Base-by-base conservation (phyloP, 345 rosid genomes). In the Lenwebbia sp. region DNA sequence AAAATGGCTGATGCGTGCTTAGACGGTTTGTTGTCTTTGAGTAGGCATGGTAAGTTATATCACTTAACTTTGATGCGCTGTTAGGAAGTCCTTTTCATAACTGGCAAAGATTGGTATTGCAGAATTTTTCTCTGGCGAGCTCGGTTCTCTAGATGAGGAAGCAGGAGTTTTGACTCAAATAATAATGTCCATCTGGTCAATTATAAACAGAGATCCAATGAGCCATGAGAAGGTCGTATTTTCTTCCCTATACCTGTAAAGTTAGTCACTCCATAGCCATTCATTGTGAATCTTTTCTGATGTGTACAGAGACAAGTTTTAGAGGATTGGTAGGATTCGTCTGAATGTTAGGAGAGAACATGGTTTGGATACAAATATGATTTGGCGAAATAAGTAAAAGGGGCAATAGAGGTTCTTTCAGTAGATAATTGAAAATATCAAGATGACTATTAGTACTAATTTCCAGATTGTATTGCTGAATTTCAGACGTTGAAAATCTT, bases 171-270 rank as follows among this genome's bases (percentile, higher is more conserved):
- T n/a, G n/a, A n/a, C n/a, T n/a, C n/a, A n/a, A n/a, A n/a, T n/a
- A n/a, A n/a, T n/a, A n/a, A n/a, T n/a, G n/a, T n/a, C n/a, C n/a
- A n/a, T n/a, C n/a, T 95, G 91, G 89, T 92, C 95, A 86, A 96
- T 96, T 87, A 87, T 96, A 86, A 94, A 91, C 91, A 94, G 90
- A 86, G 94, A 95, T 90, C 98, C 99, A 83, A 88, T 88, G 54
- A 84, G 86, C 89, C 93, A 97, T 90, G 99, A 96, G 91, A 96
- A 95, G 94, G 99, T 97, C 89, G 51, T 50, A 47, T 60, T 82
- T 86, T 86, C 82, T 84, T 86, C 37, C 47, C 81, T 37, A 53
- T 33, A 30, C 25, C 37, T 83, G 25, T 30, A 51, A 53, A 44
- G 37, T 82, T 49, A 47, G 44, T 53, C 26, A 50, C 58, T 54